phyloP scores from a whole-genome alignment of 2,329 filamentous ascomycete genomes.

The Coniella lustricola region DNA sequence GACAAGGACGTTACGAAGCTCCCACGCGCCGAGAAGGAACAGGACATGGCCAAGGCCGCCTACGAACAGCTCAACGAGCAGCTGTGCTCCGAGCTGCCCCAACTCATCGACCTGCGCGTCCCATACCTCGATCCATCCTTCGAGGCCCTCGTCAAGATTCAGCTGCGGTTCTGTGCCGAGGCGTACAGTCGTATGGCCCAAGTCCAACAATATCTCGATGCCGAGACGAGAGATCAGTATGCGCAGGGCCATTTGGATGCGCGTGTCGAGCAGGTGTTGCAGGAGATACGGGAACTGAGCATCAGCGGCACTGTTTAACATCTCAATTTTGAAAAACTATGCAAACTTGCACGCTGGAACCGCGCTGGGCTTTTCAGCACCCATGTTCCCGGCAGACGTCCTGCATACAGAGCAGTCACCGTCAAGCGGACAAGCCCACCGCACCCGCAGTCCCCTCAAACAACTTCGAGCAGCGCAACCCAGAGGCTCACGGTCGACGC shows the following conservation, averaged over 20 bases:
- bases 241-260: constrained; percentile 87
- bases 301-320: constrained; percentile 64
- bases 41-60: constrained; percentile 84
- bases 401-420: too few species aligned
- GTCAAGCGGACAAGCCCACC: too few species aligned
- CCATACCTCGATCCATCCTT: constrained; percentile 96
- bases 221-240: constrained; percentile 93
- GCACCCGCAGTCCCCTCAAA: too few species aligned
- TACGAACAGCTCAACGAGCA: constrained; percentile 98
- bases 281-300: constrained; percentile 94
- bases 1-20: constrained; percentile 98
- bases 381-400: too few species aligned
- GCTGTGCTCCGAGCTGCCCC: constrained; percentile 83
- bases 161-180: constrained; percentile 94
- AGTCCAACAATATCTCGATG: constrained; percentile 96
- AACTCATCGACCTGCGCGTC: constrained; percentile 92
- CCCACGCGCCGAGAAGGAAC: constrained; percentile 90
- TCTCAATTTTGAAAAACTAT: neutral
- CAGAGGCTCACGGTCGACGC: too few species aligned
- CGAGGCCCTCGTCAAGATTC: constrained; percentile 97
- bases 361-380: too few species aligned
- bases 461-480: too few species aligned
- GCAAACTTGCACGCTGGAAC: too few species aligned
- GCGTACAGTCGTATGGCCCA: constrained; percentile 98
- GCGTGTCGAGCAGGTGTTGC: constrained; percentile 87